These are phyloP conservation scores for Acer negundo DNA, from an alignment of 345 rosid genomes.

Conservation along the genomic window DNA sequence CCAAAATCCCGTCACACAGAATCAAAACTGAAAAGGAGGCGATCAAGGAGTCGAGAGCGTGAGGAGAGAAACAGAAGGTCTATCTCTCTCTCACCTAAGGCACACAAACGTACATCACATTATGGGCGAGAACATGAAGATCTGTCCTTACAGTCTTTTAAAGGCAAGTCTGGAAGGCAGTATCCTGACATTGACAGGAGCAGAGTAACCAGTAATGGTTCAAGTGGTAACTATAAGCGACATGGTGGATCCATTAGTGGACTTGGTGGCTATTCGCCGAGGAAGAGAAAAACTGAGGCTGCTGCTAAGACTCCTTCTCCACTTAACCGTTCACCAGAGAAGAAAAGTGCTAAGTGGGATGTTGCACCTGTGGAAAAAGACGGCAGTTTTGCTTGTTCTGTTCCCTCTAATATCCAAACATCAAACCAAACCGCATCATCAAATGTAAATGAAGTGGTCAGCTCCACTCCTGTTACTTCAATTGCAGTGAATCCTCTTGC, in stretches of 20 bases:
- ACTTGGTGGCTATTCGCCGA: constrained; percentile 94
- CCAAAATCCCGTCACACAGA: constrained; percentile 53
- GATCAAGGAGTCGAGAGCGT: constrained; percentile 70
- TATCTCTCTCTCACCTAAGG: constrained; percentile 52
- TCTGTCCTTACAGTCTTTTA: constrained; percentile 34
- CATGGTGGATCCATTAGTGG: constrained; percentile 62
- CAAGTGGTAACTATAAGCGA: constrained; percentile 50
- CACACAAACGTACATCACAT: constrained; percentile 43
- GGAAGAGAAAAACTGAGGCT: constrained; percentile 73
- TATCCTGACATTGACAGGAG: constrained; percentile 46
- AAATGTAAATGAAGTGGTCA: constrained; percentile 40
- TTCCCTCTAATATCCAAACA: constrained; percentile 44
- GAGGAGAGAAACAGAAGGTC: constrained; percentile 57
- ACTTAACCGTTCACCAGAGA: constrained; percentile 61
- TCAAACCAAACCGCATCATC: constrained; percentile 44
- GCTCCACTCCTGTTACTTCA: constrained; percentile 41
- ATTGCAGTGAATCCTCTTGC: constrained; percentile 41
- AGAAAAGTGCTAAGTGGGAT: constrained; percentile 85
- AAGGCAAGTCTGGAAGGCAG: constrained; percentile 53
- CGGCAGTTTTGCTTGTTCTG: constrained; percentile 32
- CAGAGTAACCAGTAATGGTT: constrained; percentile 45
- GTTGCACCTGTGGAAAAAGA: constrained; percentile 49
- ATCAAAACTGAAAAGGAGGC: constrained; percentile 54
- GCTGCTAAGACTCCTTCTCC: constrained; percentile 75
- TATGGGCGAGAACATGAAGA: constrained; percentile 50